Percentiles rank a stretch among this genome's conserved stretches.
Conservation (phyloP, 192 early-diverging fungal genomes). For the Coemansia sp. region DNA sequence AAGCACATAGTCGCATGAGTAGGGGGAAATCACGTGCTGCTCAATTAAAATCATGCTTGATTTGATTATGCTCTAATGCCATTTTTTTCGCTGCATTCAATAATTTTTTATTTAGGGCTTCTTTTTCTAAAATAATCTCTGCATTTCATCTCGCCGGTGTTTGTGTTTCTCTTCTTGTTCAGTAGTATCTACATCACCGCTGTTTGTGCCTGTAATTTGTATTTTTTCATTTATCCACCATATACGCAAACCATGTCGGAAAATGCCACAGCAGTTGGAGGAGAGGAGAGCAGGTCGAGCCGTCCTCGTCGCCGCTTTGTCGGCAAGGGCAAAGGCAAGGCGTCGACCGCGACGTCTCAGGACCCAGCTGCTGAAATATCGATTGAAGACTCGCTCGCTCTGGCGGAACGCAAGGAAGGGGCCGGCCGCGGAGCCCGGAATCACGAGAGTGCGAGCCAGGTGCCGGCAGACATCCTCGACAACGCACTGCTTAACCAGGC, state of each 20-base stretch:
- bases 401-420: slow-evolving; percentile 12
- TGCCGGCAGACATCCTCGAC: slow-evolving; percentile 82
- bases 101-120: too few species aligned
- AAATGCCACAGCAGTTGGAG: neutral
- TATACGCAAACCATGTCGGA: neutral
- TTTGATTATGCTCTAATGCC: too few species aligned
- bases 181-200: too few species aligned
- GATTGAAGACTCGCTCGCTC: slow-evolving; percentile 45
- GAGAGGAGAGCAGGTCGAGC: slow-evolving; percentile 23
- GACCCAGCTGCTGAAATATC: slow-evolving; percentile 17
- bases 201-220: too few species aligned
- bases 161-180: too few species aligned
- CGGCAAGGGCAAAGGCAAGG: slow-evolving; percentile 24
- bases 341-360: neutral
- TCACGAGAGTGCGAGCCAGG: slow-evolving; percentile 58
- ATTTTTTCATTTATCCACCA: too few species aligned
- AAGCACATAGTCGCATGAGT: too few species aligned
- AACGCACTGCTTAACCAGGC: slow-evolving; percentile 78
- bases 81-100: too few species aligned
- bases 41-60: too few species aligned
- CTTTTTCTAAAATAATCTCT: too few species aligned
- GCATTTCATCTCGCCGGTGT: too few species aligned
- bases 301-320: slow-evolving; percentile 47
- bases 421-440: neutral
- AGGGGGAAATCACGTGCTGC: too few species aligned